Evolutionary conservation across 371 early-diverging fungal genomes (phyloP), one percentile per base, ranked within the genome.

Genomic region (Furculomyces boomerangus): DNA sequence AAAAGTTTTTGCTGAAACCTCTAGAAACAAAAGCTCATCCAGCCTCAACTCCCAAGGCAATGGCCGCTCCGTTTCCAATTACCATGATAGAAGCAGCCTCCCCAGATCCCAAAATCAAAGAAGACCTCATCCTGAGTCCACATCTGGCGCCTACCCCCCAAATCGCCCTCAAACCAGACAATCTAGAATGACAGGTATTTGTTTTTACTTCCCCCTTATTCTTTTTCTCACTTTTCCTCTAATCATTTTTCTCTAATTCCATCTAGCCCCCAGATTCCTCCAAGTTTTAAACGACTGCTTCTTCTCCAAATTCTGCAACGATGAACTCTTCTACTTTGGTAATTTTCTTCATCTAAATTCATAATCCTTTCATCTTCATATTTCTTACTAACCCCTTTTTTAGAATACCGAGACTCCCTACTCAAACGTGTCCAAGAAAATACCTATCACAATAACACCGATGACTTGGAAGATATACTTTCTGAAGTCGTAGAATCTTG

Each of bases 231-330:
- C 22, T 20, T 20, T 20, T 43, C 43, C 22, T 18, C 47, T 53
- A 3, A 5, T 46, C 18, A 40, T 46, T 24, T 25, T 25, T 53
- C 18, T n/a, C 20, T 46, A 5, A 13, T 22, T 25, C 10, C 5
- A 13, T 53, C 31, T 56, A 49, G 60, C 68, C 28, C 55, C 67
- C n/a, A 61, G 58, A 31, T 70, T 62, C 20, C 43, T 62, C 52
- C 65, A 65, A 30, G 59, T 66, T n/a, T 46, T 70, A 52, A 60
- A 60, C 41, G 70, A 70, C 46, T 41, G 65, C 29, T 64, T 70
- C 49, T 70, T 70, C 46, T 59, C 61, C 22, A 68, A 68, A 46
- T 70, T 67, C 45, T 64, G 64, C 35, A 60, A 61, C 13, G 70
- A 70, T 22, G 70, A 70, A 58, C 60, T 70, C 25, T 62, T 68